Percentiles rank a stretch among this genome's conserved stretches.
phyloP scores from a whole-genome alignment of 2,329 filamentous ascomycete species.

The Emergomyces pasteurianus region DNA sequence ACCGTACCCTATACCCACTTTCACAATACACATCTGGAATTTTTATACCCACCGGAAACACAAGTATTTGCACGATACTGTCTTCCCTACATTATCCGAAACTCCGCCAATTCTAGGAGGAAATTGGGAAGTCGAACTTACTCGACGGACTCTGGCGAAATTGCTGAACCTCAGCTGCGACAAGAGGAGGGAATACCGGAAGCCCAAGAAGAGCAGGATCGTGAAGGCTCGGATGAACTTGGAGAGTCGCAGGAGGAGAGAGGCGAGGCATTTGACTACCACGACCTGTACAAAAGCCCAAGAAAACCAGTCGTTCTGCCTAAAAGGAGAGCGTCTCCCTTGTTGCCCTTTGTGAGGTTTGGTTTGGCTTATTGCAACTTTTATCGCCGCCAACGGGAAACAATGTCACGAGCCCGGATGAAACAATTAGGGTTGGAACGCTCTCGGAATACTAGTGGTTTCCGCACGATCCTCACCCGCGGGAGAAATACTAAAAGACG shows the following conservation, averaged over 20 bases:
- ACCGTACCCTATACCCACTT: neutral
- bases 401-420: neutral
- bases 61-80: conserved; percentile 10
- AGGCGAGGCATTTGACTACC: neutral
- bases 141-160: conserved; percentile 2
- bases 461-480: neutral
- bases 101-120: conserved; percentile 8
- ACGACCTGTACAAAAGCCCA: neutral
- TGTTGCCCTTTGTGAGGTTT: neutral
- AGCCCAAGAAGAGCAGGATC: neutral
- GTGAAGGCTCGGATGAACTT: neutral
- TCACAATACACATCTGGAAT: conserved; percentile 20
- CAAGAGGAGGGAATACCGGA: neutral
- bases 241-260: neutral
- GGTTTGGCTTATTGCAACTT: neutral
- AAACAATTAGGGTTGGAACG: neutral
- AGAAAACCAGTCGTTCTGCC: neutral
- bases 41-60: conserved; percentile 27
- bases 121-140: conserved; percentile 11
- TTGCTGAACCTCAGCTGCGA: neutral
- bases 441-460: neutral
- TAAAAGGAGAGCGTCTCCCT: neutral
- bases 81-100: neutral
- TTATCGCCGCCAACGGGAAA: neutral
- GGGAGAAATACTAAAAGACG: neutral